Base-by-base conservation (phyloP, 2,329 filamentous ascomycete genomes). In the Fusarium denticulatum region DNA sequence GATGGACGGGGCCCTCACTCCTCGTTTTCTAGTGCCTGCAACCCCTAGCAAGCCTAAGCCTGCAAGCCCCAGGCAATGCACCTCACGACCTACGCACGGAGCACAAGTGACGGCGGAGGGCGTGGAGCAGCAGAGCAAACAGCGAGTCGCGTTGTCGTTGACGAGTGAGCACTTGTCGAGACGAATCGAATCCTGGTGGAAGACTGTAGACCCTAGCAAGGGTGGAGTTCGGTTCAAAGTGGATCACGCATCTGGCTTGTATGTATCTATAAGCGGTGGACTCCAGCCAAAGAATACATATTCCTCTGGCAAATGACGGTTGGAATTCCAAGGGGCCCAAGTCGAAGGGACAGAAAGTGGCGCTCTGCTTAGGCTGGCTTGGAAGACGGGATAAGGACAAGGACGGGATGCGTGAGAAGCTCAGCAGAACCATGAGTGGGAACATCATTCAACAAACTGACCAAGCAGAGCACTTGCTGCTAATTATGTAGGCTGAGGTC, bases 61-160 rank as follows among this genome's bases (percentile, higher is more conserved):
- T 58, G 32, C 42, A 50, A 58, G 63, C 67, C 58, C 57, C 67
- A 49, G 70, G 66, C 70, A 53, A 72, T 69, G 70, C 70, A 73
- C 70, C 70, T 73, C 67, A 70, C 67, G 20, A 28, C 40, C 40
- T 28, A 67, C 67, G 68, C 70, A 73, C 65, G 70, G 68, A 71
- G 67, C 68, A 66, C 50, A 40, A 50, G 59, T 49, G 74, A 71
- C 67, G 77, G 75, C 72, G 77, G 73, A 69, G 75, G 74, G 55
- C 43, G 56, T 73, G 71, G 67, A 68, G 63, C 67, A 50, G 60
- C 42, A 52, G 57, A 45, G 36, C 67, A 65, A 56, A 34, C 52
- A 74, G 45, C 62, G 56, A 69, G 59, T 74, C 42, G 34, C 50
- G 50, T n/a, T 53, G 50, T 53, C 50, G 57, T 49, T 52, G 57